These are phyloP conservation scores for Nakaseomyces delphensis DNA, from an alignment of 1,139 yeast genomes.

Conservation along the genomic window DNA sequence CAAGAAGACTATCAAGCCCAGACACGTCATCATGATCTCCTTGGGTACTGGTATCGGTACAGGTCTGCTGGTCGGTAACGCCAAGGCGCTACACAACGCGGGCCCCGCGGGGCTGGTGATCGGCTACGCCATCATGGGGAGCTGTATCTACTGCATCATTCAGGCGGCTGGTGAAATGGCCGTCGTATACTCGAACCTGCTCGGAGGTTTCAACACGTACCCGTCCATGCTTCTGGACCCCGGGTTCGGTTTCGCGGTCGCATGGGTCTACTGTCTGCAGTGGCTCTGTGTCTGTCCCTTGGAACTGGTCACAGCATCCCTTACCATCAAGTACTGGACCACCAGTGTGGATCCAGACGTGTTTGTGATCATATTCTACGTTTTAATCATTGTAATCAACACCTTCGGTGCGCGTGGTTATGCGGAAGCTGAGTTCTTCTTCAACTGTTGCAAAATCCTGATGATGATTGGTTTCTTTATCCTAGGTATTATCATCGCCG, in stretches of 20 bases:
- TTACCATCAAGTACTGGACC: slow-evolving; percentile 47
- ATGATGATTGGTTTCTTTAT: slow-evolving; percentile 61
- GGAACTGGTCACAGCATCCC: slow-evolving; percentile 69
- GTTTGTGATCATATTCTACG: slow-evolving; percentile 56
- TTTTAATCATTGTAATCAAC: slow-evolving; percentile 48
- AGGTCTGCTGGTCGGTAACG: slow-evolving; percentile 69
- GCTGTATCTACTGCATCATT: slow-evolving; percentile 64
- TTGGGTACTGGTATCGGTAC: slow-evolving; percentile 83
- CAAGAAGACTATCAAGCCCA: slow-evolving; percentile 42
- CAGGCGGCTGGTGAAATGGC: slow-evolving; percentile 85
- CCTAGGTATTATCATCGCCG: slow-evolving; percentile 49
- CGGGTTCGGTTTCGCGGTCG: slow-evolving; percentile 71
- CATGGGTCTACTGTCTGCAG: slow-evolving; percentile 75
- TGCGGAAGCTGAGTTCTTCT: slow-evolving; percentile 64
- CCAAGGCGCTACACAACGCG: slow-evolving; percentile 55
- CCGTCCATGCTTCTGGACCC: slow-evolving; percentile 58
- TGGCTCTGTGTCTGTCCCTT: slow-evolving; percentile 73
- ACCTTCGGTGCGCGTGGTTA: slow-evolving; percentile 62
- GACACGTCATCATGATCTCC: slow-evolving; percentile 62
- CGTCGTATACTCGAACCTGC: slow-evolving; percentile 59
- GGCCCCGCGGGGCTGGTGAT: slow-evolving; percentile 75
- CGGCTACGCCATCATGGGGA: slow-evolving; percentile 60
- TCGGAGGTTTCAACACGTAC: slow-evolving; percentile 72
- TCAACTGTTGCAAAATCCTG: slow-evolving; percentile 49
- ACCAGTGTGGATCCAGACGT: slow-evolving; percentile 53